These are phyloP conservation scores for Fagopyrum esculentum DNA, from an alignment of 148 eudicot genomes.

Conservation along the genomic window DNA sequence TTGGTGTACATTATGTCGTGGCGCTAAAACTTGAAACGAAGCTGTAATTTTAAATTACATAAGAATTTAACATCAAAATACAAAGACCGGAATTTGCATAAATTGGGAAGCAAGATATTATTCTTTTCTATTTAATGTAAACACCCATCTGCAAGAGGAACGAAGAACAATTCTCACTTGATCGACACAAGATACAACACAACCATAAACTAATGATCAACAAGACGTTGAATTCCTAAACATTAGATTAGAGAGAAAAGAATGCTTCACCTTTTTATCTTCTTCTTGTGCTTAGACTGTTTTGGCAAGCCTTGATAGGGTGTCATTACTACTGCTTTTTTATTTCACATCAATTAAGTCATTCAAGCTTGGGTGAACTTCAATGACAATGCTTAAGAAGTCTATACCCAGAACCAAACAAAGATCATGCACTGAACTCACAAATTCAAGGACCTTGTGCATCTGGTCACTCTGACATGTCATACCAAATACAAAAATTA, in stretches of 20 bases:
- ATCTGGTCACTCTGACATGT: slow-evolving; percentile 96
- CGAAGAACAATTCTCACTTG: not conserved
- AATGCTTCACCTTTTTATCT: slow-evolving; percentile 75
- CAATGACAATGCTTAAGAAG: slow-evolving; percentile 81
- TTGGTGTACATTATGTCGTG: too few species aligned
- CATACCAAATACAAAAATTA: slow-evolving; percentile 17
- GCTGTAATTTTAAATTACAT: too few species aligned
- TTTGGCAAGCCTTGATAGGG: slow-evolving; percentile 75
- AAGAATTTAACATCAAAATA: slow-evolving; percentile 13
- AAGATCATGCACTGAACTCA: slow-evolving; percentile 93
- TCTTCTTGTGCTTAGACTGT: slow-evolving; percentile 77
- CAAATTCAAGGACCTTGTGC: slow-evolving; percentile 94
- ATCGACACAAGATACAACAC: not conserved
- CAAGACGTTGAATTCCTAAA: slow-evolving; percentile 1
- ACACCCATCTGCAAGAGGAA: too few species aligned
- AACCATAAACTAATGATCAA: not conserved
- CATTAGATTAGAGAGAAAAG: not conserved
- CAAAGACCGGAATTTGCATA: slow-evolving; percentile 15
- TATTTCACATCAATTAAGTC: slow-evolving; percentile 73
- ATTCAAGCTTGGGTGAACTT: slow-evolving; percentile 95
- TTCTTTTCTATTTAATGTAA: not conserved
- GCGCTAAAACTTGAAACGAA: too few species aligned
- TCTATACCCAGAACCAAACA: slow-evolving; percentile 97
- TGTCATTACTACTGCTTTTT: slow-evolving; percentile 92
- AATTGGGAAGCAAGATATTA: not conserved